These are phyloP conservation scores for Zygoascus hellenicus DNA, from an alignment of 1,139 yeast species.

Conservation along the genomic window DNA sequence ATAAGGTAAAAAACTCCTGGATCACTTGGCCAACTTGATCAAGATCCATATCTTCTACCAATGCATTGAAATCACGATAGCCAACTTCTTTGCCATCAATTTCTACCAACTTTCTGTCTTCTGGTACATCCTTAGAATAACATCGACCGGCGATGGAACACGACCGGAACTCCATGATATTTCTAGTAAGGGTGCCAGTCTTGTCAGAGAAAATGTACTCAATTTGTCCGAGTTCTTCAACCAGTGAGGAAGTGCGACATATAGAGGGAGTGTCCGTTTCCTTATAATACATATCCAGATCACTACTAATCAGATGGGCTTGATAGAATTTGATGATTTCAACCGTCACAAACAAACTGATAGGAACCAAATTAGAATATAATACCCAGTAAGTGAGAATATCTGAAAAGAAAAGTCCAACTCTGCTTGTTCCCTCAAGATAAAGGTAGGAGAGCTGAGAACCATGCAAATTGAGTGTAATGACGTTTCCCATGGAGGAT, in stretches of 20 bases:
- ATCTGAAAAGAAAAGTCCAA: conserved; percentile 73
- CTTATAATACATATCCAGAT: conserved; percentile 85
- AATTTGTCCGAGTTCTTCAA: conserved; percentile 94
- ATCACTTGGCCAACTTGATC: conserved; percentile 55
- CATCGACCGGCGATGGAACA: conserved; percentile 91
- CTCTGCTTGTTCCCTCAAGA: conserved; percentile 64
- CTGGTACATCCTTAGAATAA: conserved; percentile 85
- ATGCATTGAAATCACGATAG: conserved; percentile 62
- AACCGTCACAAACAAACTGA: conserved; percentile 85
- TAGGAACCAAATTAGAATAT: conserved; percentile 92
- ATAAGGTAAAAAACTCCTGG: conserved; percentile 72
- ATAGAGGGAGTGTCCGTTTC: conserved; percentile 90
- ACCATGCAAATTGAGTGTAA: conserved; percentile 55
- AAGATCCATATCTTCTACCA: conserved; percentile 47
- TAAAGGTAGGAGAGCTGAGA: conserved; percentile 56
- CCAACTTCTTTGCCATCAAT: conserved; percentile 81
- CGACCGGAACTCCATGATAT: conserved; percentile 93
- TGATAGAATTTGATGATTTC: conserved; percentile 94
- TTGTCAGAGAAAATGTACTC: conserved; percentile 94
- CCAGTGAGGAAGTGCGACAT: conserved; percentile 89
- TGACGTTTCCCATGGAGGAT: conserved; percentile 83
- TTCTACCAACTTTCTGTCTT: conserved; percentile 68
- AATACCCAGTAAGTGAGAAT: conserved; percentile 92
- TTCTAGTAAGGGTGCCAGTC: conserved; percentile 92
- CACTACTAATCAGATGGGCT: conserved; percentile 89